phyloP scores from a whole-genome alignment of 306 rosid genomes.

The Trifolium repens region DNA sequence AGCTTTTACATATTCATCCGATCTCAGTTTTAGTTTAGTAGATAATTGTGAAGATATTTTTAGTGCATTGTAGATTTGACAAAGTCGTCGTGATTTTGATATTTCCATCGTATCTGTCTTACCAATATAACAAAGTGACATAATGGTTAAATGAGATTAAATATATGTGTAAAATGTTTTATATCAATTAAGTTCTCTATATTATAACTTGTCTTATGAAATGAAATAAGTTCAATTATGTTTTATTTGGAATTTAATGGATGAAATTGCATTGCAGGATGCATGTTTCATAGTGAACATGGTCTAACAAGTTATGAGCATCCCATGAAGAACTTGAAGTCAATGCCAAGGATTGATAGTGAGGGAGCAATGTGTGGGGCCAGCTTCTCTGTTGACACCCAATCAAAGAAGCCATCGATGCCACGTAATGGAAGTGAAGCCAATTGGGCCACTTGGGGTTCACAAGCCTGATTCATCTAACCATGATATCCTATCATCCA shows the following conservation, averaged over 20 bases:
- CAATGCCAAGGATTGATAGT: slow-evolving; percentile 89
- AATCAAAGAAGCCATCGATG: slow-evolving; percentile 63
- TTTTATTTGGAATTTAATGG: slow-evolving; percentile 15
- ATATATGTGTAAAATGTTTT: too few species aligned
- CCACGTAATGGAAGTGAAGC: slow-evolving; percentile 99
- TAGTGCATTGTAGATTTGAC: too few species aligned
- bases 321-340: slow-evolving; percentile 81
- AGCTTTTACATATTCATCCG: too few species aligned
- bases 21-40: too few species aligned
- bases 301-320: slow-evolving; percentile 89
- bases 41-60: too few species aligned
- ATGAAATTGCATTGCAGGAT: slow-evolving; percentile 60
- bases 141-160: too few species aligned
- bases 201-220: too few species aligned
- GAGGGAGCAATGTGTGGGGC: slow-evolving; percentile 97
- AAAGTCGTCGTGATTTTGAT: too few species aligned
- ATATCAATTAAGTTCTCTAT: too few species aligned
- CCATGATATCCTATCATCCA: background rate
- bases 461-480: slow-evolving; percentile 44
- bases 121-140: too few species aligned
- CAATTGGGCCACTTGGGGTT: slow-evolving; percentile 78
- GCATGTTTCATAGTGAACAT: slow-evolving; percentile 85
- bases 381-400: slow-evolving; percentile 78
- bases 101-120: too few species aligned
- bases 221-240: background rate